These are phyloP conservation scores for Saccharum spontaneum DNA, from an alignment of 176 grass and related monocot species.

Conservation along the genomic window DNA sequence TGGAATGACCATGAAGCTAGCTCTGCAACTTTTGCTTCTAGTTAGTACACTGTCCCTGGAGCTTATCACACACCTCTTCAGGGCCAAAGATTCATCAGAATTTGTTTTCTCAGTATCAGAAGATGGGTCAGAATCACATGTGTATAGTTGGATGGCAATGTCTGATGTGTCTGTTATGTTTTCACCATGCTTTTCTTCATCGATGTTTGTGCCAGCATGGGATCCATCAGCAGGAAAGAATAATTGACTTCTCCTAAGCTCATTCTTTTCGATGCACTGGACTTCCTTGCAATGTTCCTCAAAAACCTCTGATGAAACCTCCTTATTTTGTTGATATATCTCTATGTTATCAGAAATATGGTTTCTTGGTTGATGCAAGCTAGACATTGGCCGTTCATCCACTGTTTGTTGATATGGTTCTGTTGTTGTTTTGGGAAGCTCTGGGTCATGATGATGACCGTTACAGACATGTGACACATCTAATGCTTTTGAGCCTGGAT, in stretches of 20 bases:
- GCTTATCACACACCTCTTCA: conserved; percentile 44
- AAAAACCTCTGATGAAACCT: conserved; percentile 13
- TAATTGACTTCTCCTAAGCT: conserved; percentile 38
- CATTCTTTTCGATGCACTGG: conserved; percentile 57
- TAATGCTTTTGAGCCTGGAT: background rate
- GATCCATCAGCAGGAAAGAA: conserved; percentile 42
- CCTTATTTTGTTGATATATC: conserved; percentile 19
- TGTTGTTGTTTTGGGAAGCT: background rate
- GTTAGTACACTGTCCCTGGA: conserved; percentile 44
- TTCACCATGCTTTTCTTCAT: conserved; percentile 22
- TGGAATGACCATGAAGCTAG: conserved; percentile 70
- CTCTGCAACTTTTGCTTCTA: conserved; percentile 81
- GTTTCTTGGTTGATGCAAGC: conserved; percentile 31
- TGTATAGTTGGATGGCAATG: conserved; percentile 44
- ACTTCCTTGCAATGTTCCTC: conserved; percentile 91
- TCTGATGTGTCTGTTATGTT: conserved; percentile 24
- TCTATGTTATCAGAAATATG: conserved; percentile 35
- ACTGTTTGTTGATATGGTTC: background rate
- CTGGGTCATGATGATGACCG: background rate
- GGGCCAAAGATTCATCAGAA: conserved; percentile 36
- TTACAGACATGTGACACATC: background rate
- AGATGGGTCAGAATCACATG: conserved; percentile 36
- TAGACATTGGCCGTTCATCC: background rate
- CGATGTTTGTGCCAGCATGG: conserved; percentile 21
- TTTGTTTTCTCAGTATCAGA: conserved; percentile 32